These are phyloP conservation scores for Arxiozyma heterogenica DNA, from an alignment of 1,139 yeast species.

Conservation along the genomic window DNA sequence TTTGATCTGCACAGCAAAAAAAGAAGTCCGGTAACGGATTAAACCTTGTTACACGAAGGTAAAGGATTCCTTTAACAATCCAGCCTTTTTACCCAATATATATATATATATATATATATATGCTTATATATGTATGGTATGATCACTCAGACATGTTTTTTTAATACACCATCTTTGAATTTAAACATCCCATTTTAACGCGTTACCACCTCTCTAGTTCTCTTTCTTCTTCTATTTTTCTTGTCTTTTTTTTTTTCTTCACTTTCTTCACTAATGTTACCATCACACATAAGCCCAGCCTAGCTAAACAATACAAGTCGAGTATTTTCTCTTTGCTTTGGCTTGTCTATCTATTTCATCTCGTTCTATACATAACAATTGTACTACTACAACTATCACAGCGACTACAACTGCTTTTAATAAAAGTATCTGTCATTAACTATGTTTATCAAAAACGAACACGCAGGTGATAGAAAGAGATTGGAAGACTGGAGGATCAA, in stretches of 20 bases:
- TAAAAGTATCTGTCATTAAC: neutral
- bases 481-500: slow-evolving; percentile 88
- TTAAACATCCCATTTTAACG: too few relatives aligned
- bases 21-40: neutral
- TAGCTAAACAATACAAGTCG: neutral
- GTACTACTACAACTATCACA: neutral
- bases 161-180: too few relatives aligned
- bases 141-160: too few relatives aligned
- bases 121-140: too few relatives aligned
- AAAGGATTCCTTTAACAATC: neutral
- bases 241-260: neutral
- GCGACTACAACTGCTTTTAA: neutral
- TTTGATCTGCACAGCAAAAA: neutral
- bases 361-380: neutral
- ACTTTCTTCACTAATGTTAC: neutral
- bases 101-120: too few relatives aligned
- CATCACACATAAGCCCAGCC: neutral
- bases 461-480: slow-evolving; percentile 73
- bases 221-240: neutral
- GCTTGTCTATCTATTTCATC: neutral
- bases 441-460: slow-evolving; percentile 78
- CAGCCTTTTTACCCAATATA: too few relatives aligned
- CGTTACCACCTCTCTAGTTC: too few relatives aligned
- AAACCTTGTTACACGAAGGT: neutral
- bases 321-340: neutral